These are phyloP conservation scores for Entoloma clypeatum DNA, from an alignment of 1,284 basidiomycete species.

Conservation along the genomic window DNA sequence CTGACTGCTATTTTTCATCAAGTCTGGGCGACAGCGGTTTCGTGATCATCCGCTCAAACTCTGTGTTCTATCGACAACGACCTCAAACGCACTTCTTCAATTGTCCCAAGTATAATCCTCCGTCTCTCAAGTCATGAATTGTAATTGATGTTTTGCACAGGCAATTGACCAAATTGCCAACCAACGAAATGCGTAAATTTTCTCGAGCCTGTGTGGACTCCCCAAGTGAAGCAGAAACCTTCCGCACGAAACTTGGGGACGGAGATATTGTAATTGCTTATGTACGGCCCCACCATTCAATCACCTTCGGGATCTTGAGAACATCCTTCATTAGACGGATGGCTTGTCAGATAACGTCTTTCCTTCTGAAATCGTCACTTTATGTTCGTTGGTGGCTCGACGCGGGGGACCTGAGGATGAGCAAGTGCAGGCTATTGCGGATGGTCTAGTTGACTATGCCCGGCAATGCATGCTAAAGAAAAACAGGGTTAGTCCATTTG, in stretches of 20 bases:
- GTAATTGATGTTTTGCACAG: constrained; percentile 31
- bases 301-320: background rate
- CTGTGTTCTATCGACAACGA: constrained; percentile 59
- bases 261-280: constrained; percentile 73
- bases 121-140: constrained; percentile 7
- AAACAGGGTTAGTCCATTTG: constrained; percentile 64
- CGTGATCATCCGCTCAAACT: constrained; percentile 69
- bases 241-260: constrained; percentile 62
- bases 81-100: constrained; percentile 82
- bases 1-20: constrained; percentile 7
- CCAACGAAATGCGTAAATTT: constrained; percentile 38
- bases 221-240: constrained; percentile 64
- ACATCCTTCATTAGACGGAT: constrained; percentile 59
- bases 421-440: constrained; percentile 67
- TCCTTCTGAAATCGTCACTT: constrained; percentile 61
- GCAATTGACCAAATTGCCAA: constrained; percentile 68
- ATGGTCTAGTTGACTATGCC: constrained; percentile 69
- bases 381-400: constrained; percentile 62
- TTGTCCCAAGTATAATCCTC: constrained; percentile 52
- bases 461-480: constrained; percentile 63
- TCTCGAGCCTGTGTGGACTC: constrained; percentile 51
- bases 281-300: constrained; percentile 35
- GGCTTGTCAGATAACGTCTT: constrained; percentile 87
- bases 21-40: constrained; percentile 88
- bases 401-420: constrained; percentile 51